Evolutionary conservation across 1,284 basidiomycete genomes (phyloP), one percentile per base, ranked within the genome.

Genomic region (Ganoderma resinaceum): DNA sequence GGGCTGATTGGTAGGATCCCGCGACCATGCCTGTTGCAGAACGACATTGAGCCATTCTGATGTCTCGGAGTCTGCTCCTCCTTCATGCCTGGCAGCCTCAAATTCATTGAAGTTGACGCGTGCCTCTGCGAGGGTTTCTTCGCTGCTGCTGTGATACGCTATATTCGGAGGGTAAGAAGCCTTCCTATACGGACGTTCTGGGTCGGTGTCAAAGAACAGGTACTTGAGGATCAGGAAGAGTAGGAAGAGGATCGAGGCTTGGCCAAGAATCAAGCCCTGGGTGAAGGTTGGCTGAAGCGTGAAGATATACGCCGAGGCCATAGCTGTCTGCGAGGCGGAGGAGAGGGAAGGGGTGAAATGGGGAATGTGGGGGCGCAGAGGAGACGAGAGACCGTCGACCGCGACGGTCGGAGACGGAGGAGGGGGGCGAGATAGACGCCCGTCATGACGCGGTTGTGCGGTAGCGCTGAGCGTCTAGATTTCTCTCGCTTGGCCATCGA

Each of bases 231-330:
- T 84, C 72, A 93, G 81, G 43, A 82, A 83, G 38, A 95, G 84
- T 37, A 95, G 83, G 62, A 89, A 75, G 62, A 95, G 82, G 70
- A 95, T 89, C 42, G 93, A 94, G 40, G 93, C 81, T 76, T 95
- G 93, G 68, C 93, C 93, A 37, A 95, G 80, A 37, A 95, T 82
- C 57, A 95, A 86, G 43, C 93, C 93, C 77, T 95, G 93, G 0
- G 93, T 94, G 79, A 95, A 95, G 2, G 92, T 95, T 1, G 91
- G 93, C 74, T 92, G 88, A 61, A 94, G 82, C 26, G 90, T 89
- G 74, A 93, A 87, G 62, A 93, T 77, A 78, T 90, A 89, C 76
- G 86, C 89, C 75, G 79, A 82, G 68, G 83, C 83, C 90, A 91
- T 91, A 35, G 62, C 62, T 64, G 61, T 60, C 67, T 62, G 49